Conservation (phyloP, 2,329 filamentous ascomycete species). For the Trichoderma koningiopsis region DNA sequence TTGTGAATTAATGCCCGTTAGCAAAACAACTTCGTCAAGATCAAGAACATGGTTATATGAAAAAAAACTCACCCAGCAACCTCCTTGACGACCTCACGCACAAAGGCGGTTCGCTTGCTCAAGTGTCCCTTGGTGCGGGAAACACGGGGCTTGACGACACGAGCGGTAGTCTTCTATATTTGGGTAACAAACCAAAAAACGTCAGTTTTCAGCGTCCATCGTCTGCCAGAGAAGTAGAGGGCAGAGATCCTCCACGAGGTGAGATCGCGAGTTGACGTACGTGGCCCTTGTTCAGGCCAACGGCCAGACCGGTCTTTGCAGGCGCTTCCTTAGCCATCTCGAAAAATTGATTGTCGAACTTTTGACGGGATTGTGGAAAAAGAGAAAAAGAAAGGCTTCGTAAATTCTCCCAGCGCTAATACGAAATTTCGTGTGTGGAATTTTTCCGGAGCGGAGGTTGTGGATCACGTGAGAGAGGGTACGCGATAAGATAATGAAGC, state of each 20-base stretch:
- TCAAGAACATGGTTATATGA: neutral
- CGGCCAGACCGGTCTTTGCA: conserved; percentile 60
- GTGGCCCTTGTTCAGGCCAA: conserved; percentile 66
- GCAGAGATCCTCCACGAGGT: conserved; percentile 76
- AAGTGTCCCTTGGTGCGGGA: conserved; percentile 91
- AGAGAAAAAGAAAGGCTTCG: neutral
- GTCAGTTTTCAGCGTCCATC: conserved; percentile 69
- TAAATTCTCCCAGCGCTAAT: neutral
- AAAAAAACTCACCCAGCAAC: conserved; percentile 80
- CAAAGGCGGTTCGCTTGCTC: conserved; percentile 96
- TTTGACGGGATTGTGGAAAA: conserved; percentile 34
- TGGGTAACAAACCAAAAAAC: conserved; percentile 34
- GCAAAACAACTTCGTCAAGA: neutral
- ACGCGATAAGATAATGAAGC: conserved; percentile 23
- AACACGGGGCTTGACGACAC: conserved; percentile 76
- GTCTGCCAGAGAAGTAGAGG: conserved; percentile 47
- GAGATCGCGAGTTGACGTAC: conserved; percentile 63
- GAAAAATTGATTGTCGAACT: conserved; percentile 34
- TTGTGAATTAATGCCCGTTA: neutral
- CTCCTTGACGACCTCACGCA: conserved; percentile 97
- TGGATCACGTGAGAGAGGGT: conserved; percentile 39
- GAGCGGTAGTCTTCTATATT: conserved; percentile 76
- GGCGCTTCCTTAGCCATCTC: conserved; percentile 63
- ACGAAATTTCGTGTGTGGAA: conserved; percentile 23
- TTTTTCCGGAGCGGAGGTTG: conserved; percentile 31